Base-by-base conservation (phyloP, 2,329 filamentous ascomycete genomes). In the Pseudogymnoascus sp. region DNA sequence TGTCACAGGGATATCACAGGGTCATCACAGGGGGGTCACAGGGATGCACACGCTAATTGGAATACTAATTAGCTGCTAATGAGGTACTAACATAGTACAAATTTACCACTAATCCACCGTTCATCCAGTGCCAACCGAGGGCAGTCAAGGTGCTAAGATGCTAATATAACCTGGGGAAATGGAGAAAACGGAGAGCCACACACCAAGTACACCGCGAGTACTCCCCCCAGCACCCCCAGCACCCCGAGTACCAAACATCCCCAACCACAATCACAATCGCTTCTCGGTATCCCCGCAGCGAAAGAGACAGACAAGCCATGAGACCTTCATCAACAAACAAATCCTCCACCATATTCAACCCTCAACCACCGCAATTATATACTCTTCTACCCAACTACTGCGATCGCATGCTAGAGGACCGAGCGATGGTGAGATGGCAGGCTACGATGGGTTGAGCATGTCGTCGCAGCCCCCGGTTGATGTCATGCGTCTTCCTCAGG, bases 361-460 rank as follows among this genome's bases (percentile, higher is more conserved):
- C 23, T 53, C 14, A 53, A 31, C 44, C 21, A 16, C 44, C 2
- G 23, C 44, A 28, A 53, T 53, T 28, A 53, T 53, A 31, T 28
- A 53, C 44, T 7, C 44, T 16, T 16, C 12, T 53, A 8, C 14
- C 10, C 6, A 10, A 53, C 44, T n/a, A 53, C 44, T 31, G 44
- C 44, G 23, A 53, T 53, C 44, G 44, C 44, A 53, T 53, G 44
- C 44, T 53, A 53, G 6, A 53, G 14, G 4, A 53, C 44, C 44
- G 56, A 35, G 56, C 56, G 35, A 60, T 38, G 56, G 35, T 60
- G 56, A 60, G 56, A 60, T 60, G 56, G 56, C 56, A 14, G 56
- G 35, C 31, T 60, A 60, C 56, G 35, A 60, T 38, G 56, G 56
- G 35, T 60, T 60, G 56, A 60, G 31, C 56, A 60, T 60, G 56